phyloP scores from a whole-genome alignment of 257 asterid genomes.

The Jasminum sambac region DNA sequence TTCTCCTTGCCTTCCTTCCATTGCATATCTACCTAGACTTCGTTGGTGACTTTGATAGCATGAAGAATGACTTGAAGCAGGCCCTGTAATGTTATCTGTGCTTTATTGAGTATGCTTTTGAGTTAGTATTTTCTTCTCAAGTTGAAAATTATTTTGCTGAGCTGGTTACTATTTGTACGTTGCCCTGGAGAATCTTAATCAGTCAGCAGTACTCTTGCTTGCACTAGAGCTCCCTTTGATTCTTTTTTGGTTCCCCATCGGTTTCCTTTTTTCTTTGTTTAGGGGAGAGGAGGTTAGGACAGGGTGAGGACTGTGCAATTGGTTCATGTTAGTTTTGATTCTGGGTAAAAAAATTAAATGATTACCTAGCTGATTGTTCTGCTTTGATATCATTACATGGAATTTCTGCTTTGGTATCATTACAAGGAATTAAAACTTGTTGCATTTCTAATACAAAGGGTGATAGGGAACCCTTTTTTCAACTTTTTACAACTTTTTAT shows the following conservation, averaged over 20 bases:
- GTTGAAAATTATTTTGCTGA: background rate
- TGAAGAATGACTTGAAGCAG: no score
- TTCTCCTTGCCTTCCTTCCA: background rate
- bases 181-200: background rate
- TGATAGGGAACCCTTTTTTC: no score
- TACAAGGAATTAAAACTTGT: background rate
- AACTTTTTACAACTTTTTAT: no score
- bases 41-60: no score
- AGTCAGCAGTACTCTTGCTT: background rate
- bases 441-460: background rate
- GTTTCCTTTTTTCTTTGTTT: conserved; percentile 1
- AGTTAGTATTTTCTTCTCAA: background rate
- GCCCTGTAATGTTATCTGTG: background rate
- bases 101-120: background rate
- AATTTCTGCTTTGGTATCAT: background rate
- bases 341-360: conserved; percentile 12
- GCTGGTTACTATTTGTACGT: background rate
- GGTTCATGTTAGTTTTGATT: background rate
- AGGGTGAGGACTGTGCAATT: conserved; percentile 6
- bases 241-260: background rate
- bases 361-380: background rate
- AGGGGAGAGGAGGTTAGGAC: background rate
- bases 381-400: background rate
- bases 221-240: background rate
- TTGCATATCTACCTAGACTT: background rate